Conservation (phyloP, 495 filamentous ascomycete species). For the Pyrenula massariospora region DNA sequence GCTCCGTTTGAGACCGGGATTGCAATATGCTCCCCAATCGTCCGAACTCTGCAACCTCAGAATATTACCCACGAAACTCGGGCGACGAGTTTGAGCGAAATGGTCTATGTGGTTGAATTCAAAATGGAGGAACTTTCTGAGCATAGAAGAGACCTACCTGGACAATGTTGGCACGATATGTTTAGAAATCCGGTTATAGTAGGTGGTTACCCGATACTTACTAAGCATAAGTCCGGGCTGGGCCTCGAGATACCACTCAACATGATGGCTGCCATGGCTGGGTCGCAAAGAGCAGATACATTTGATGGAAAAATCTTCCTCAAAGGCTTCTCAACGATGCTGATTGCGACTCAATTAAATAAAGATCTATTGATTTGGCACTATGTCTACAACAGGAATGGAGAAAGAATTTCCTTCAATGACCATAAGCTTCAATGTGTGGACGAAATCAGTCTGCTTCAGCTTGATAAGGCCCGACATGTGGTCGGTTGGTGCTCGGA, state of each 20-base stretch:
- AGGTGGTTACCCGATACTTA: conserved; percentile 6
- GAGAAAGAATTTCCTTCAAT: conserved; percentile 7
- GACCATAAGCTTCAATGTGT: too few relatives aligned
- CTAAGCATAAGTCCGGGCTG: not conserved
- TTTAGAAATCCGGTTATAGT: conserved; percentile 10
- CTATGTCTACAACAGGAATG: conserved; percentile 2
- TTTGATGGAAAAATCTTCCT: conserved; percentile 2
- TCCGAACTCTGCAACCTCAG: not conserved
- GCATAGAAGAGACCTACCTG: conserved; percentile 1
- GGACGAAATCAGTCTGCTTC: not conserved
- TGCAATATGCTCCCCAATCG: too few relatives aligned
- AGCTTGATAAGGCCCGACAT: conserved; percentile 2
- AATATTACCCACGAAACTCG: too few relatives aligned
- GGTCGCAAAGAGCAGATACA: not conserved
- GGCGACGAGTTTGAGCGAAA: too few relatives aligned
- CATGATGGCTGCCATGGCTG: conserved; percentile 7
- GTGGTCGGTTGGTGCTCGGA: conserved; percentile 9
- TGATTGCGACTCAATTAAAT: not conserved
- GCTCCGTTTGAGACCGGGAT: conserved; percentile 4
- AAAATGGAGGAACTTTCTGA: not conserved
- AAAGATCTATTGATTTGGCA: conserved; percentile 7
- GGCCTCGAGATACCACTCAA: conserved; percentile 9
- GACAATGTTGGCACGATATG: conserved; percentile 8
- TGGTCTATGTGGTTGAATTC: too few relatives aligned
- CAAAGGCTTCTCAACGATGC: conserved; percentile 8